These are phyloP conservation scores for Primulina eburnea DNA, from an alignment of 257 asterid species.

Conservation along the genomic window DNA sequence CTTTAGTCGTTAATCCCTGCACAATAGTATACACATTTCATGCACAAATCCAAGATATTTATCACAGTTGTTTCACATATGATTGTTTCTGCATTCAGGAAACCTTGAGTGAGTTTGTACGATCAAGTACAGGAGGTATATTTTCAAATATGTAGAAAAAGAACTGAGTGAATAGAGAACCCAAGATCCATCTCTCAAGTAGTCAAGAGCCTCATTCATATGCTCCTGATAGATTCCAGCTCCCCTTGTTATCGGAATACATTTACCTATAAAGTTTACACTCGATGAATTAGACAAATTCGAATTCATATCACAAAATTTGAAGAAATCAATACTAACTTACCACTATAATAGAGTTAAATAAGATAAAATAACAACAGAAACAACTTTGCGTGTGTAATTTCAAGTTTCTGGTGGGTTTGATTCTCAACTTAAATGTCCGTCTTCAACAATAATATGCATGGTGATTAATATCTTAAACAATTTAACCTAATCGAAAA, in stretches of 20 bases:
- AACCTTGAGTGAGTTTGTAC: background rate
- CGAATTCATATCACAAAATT: background rate
- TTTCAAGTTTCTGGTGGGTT: background rate
- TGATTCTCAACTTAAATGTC: background rate
- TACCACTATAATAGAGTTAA: background rate
- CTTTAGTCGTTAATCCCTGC: constrained; percentile 11
- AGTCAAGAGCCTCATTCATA: constrained; percentile 94
- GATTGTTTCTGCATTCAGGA: background rate
- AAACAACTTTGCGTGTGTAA: constrained; percentile 1
- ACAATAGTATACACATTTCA: background rate
- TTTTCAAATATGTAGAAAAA: constrained; percentile 19
- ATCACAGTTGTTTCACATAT: background rate
- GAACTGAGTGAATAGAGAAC: constrained; percentile 35
- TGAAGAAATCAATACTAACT: background rate
- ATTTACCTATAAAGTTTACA: constrained; percentile 65
- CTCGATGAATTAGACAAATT: constrained; percentile 19
- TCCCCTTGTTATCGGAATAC: constrained; percentile 93
- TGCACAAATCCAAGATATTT: constrained; percentile 6
- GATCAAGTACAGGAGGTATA: constrained; percentile 5
- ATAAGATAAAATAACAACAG: background rate
- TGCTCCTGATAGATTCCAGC: constrained; percentile 95
- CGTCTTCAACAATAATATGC: background rate
- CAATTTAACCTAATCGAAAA: background rate
- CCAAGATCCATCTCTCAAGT: constrained; percentile 86
- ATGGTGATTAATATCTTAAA: background rate